phyloP scores from a whole-genome alignment of 345 rosid genomes.

The Euphorbia pulcherrima region DNA sequence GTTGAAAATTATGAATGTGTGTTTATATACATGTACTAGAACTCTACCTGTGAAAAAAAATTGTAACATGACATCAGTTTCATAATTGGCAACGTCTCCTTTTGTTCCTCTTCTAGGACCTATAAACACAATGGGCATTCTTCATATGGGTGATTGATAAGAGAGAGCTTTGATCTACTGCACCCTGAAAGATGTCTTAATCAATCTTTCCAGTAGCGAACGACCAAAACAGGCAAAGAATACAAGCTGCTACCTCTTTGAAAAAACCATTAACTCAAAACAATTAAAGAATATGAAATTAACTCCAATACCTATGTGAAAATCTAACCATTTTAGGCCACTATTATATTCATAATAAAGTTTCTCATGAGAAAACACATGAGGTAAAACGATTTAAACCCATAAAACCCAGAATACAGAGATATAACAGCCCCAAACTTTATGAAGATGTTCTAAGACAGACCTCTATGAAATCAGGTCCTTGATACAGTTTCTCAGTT shows the following conservation, averaged over 20 bases:
- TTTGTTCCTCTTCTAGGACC: constrained; percentile 48
- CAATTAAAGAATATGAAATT: not conserved
- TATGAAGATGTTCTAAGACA: too few relatives aligned
- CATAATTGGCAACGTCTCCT: constrained; percentile 64
- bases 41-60: constrained; percentile 79
- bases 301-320: not conserved
- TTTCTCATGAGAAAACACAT: too few relatives aligned
- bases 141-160: constrained; percentile 88
- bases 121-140: constrained; percentile 75
- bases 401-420: too few relatives aligned
- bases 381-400: too few relatives aligned
- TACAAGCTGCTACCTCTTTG: not conserved
- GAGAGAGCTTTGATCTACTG: constrained; percentile 73
- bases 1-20: not conserved
- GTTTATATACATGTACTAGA: not conserved
- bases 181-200: constrained; percentile 53
- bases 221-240: not conserved
- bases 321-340: not conserved
- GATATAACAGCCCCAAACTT: too few relatives aligned
- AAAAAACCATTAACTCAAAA: not conserved
- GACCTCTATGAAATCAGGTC: too few relatives aligned
- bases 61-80: constrained; percentile 98
- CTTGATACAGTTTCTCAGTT: not conserved
- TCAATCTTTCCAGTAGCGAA: constrained; percentile 6
- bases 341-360: not conserved